These are phyloP conservation scores for Aureobasidium lini DNA, from an alignment of 2,329 filamentous ascomycete species.

Conservation along the genomic window DNA sequence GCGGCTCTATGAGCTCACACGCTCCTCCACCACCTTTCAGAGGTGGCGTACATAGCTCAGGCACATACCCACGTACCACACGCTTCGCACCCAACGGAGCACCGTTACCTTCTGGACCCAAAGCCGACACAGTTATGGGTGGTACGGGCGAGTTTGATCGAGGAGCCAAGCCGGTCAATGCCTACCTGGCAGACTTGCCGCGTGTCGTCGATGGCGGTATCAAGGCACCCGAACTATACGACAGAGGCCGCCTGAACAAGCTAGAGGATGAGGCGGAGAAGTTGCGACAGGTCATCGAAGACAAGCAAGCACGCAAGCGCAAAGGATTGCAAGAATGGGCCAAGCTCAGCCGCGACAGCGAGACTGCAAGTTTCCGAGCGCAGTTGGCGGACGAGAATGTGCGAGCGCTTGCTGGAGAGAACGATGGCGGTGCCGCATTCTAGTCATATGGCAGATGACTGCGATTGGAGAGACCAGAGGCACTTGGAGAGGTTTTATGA, in stretches of 20 bases:
- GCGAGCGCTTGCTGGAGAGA: slow-evolving; percentile 34
- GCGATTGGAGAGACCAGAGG: background rate
- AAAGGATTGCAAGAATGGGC: slow-evolving; percentile 41
- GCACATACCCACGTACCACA: slow-evolving; percentile 41
- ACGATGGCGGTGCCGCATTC: slow-evolving; percentile 28
- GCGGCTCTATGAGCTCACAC: slow-evolving; percentile 22
- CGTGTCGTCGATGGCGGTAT: slow-evolving; percentile 37
- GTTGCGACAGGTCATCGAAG: slow-evolving; percentile 38
- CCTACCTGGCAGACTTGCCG: slow-evolving; percentile 36
- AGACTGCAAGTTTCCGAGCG: slow-evolving; percentile 37
- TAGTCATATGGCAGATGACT: background rate
- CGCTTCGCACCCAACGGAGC: slow-evolving; percentile 31
- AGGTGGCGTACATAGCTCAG: slow-evolving; percentile 36
- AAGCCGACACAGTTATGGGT: slow-evolving; percentile 1
- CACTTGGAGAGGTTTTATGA: background rate
- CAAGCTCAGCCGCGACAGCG: slow-evolving; percentile 35
- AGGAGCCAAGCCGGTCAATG: slow-evolving; percentile 17
- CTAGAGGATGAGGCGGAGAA: slow-evolving; percentile 41
- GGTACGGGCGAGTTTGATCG: background rate
- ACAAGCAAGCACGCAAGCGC: slow-evolving; percentile 38
- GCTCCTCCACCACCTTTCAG: slow-evolving; percentile 30
- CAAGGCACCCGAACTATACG: slow-evolving; percentile 35
- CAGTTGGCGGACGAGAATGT: slow-evolving; percentile 42
- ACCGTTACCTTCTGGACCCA: slow-evolving; percentile 13
- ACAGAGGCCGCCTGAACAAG: slow-evolving; percentile 36